Evolutionary conservation across 2,329 filamentous ascomycete genomes (phyloP).

Genomic region (Colletotrichum truncatum): DNA sequence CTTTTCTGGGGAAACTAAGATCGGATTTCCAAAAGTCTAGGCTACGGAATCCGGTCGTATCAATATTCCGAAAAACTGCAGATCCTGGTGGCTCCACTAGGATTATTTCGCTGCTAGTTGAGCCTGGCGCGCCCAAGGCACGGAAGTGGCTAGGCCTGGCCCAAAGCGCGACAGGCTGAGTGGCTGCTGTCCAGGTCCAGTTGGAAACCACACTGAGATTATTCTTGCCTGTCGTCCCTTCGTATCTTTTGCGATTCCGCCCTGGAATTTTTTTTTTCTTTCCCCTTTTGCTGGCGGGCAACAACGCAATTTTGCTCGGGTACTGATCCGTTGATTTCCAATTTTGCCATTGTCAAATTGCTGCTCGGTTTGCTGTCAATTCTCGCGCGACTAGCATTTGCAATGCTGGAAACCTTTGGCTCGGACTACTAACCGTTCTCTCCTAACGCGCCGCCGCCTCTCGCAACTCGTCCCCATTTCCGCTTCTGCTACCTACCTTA

Average conservation of each 20-base stretch:
- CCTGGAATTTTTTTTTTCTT: not conserved
- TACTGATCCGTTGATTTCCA: not conserved
- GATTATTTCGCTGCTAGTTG: not conserved
- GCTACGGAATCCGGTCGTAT: not conserved
- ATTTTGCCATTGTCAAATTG: constrained; percentile 6
- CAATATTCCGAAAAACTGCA: constrained; percentile 11
- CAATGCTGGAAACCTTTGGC: constrained; percentile 30
- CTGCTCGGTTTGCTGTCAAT: not conserved
- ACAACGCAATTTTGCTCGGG: not conserved
- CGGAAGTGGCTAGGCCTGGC: constrained; percentile 21
- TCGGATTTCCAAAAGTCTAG: constrained; percentile 19
- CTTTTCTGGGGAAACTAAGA: constrained; percentile 22
- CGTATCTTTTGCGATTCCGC: constrained; percentile 19
- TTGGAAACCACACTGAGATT: constrained; percentile 23
- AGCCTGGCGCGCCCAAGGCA: constrained; percentile 5
- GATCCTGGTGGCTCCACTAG: not conserved
- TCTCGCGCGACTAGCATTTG: constrained; percentile 12
- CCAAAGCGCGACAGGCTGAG: constrained; percentile 19
- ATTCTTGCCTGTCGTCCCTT: constrained; percentile 15
- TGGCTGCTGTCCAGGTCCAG: constrained; percentile 9
- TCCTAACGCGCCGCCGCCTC: constrained; percentile 28
- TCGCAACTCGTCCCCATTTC: constrained; percentile 26
- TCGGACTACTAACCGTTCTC: constrained; percentile 27
- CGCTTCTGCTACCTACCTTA: constrained; percentile 6
- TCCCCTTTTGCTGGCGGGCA: not conserved